Evolutionary conservation across 2,329 filamentous ascomycete genomes (phyloP).

Genomic region (Helicocarpus griseus): DNA sequence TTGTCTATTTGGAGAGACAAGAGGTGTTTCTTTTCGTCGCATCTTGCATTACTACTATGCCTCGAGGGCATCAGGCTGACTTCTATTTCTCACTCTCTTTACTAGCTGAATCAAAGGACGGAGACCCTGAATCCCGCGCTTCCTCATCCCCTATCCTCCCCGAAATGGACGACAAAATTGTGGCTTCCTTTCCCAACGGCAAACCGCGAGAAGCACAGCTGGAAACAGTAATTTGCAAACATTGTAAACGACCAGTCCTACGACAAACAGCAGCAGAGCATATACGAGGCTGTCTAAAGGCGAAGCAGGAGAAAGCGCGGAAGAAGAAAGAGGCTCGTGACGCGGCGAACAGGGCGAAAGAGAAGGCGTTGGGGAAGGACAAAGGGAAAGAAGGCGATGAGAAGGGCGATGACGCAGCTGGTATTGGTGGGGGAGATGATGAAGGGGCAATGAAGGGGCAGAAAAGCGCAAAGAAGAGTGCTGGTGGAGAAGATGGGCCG

Average conservation of each 20-base stretch:
- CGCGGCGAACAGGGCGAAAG: slow-evolving; percentile 54
- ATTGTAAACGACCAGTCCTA: slow-evolving; percentile 83
- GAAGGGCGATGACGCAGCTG: slow-evolving; percentile 26
- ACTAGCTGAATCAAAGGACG: slow-evolving; percentile 12
- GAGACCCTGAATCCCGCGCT: slow-evolving; percentile 22
- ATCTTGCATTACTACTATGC: neutral
- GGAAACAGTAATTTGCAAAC: slow-evolving; percentile 79
- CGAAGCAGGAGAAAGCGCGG: slow-evolving; percentile 74
- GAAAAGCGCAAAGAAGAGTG: slow-evolving; percentile 57
- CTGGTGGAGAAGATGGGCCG: slow-evolving; percentile 45
- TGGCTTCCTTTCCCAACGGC: slow-evolving; percentile 71
- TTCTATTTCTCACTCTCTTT: neutral
- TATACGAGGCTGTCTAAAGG: slow-evolving; percentile 70
- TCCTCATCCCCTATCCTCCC: slow-evolving; percentile 35
- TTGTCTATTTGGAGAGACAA: too few species aligned
- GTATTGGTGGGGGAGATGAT: neutral
- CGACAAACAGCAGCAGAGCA: slow-evolving; percentile 67
- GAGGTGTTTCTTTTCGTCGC: neutral
- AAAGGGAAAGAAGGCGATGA: slow-evolving; percentile 37
- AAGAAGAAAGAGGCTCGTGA: slow-evolving; percentile 67
- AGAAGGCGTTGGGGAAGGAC: slow-evolving; percentile 37
- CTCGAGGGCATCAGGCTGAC: neutral
- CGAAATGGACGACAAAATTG: slow-evolving; percentile 62
- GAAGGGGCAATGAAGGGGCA: slow-evolving; percentile 43
- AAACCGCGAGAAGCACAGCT: slow-evolving; percentile 70